Evolutionary conservation across 228 moss, liverwort and hornwort genomes (phyloP).

Genomic region (Sphagnum fallax): DNA sequence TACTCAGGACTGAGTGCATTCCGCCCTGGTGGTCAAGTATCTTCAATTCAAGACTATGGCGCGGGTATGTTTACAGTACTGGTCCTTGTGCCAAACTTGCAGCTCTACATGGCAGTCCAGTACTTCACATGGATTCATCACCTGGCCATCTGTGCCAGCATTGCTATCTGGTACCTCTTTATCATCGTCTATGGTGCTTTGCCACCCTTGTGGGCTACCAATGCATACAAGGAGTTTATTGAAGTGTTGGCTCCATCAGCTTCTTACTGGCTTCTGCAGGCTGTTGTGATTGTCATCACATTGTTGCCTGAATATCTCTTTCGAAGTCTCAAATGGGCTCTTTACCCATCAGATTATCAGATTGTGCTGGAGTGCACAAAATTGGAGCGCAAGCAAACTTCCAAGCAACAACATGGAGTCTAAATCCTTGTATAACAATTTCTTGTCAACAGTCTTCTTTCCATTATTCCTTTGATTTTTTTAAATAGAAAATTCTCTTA

Average conservation of each 20-base stretch:
- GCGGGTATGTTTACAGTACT: slow-evolving; percentile 66
- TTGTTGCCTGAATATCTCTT: slow-evolving; percentile 59
- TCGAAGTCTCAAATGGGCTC: slow-evolving; percentile 36
- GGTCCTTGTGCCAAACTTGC: slow-evolving; percentile 76
- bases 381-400: no score
- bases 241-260: slow-evolving; percentile 74
- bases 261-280: slow-evolving; percentile 73
- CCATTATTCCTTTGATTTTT: no score
- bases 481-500: no score
- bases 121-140: slow-evolving; percentile 96
- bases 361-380: slow-evolving; percentile 39
- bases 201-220: slow-evolving; percentile 25
- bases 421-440: no score
- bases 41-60: slow-evolving; percentile 69
- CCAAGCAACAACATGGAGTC: no score
- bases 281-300: slow-evolving; percentile 61
- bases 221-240: slow-evolving; percentile 51
- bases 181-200: slow-evolving; percentile 67
- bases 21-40: slow-evolving; percentile 62
- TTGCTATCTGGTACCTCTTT: slow-evolving; percentile 72
- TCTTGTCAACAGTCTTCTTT: no score
- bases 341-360: slow-evolving; percentile 59
- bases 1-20: slow-evolving; percentile 50
- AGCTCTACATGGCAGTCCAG: slow-evolving; percentile 51
- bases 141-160: slow-evolving; percentile 66